These are phyloP conservation scores for Phlebiopsis flavidoalba DNA, from an alignment of 768 basidiomycete genomes.

Conservation along the genomic window DNA sequence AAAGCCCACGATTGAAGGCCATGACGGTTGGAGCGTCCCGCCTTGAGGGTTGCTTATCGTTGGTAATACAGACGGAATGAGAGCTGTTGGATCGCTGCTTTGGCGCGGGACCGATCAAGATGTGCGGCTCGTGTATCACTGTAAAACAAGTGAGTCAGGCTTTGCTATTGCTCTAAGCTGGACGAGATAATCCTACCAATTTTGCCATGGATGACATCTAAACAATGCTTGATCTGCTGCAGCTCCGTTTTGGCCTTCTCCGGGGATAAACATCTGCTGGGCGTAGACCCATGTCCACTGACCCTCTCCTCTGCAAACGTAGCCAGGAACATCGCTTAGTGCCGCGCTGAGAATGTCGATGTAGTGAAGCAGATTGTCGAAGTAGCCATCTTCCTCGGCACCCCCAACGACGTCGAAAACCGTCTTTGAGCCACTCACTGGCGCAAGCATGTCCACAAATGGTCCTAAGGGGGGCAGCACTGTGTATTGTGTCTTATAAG, in stretches of 20 bases:
- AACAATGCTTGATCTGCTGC: constrained; percentile 39
- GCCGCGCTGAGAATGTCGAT: constrained; percentile 55
- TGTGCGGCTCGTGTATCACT: constrained; percentile 72
- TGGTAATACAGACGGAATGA: constrained; percentile 63
- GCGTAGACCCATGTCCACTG: not conserved
- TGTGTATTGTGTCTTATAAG: constrained; percentile 34
- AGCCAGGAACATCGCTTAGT: constrained; percentile 52
- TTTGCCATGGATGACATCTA: constrained; percentile 51
- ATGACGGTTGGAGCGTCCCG: constrained; percentile 12
- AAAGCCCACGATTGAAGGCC: constrained; percentile 2
- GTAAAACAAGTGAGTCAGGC: not conserved
- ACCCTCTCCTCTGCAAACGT: constrained; percentile 41
- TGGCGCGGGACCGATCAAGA: constrained; percentile 71
- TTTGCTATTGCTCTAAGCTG: not conserved
- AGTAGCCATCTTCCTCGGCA: constrained; percentile 48
- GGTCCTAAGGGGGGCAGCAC: constrained; percentile 46
- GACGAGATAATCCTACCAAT: constrained; percentile 45
- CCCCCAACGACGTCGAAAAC: constrained; percentile 48
- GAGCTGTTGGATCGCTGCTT: constrained; percentile 61
- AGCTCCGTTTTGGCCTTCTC: constrained; percentile 36
- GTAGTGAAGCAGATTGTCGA: constrained; percentile 51
- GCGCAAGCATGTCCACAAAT: constrained; percentile 45
- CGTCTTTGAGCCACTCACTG: constrained; percentile 33
- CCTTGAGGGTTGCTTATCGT: constrained; percentile 31
- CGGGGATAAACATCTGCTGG: constrained; percentile 10